Conservation (phyloP, 176 grass and related monocot genomes). For the sorghum (Sorghum bicolor) region Sorghum_bicolor_NCBIv3 NC_012871.2:74722501-74723000, state of each 20-base stretch:
- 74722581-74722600: background rate
- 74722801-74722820: conserved; percentile 62
- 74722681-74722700: background rate
- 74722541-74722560: background rate
- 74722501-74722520: background rate
- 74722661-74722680: background rate
- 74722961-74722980: conserved; percentile 65
- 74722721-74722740: conserved; percentile 41
- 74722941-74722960: conserved; percentile 83
- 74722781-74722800: conserved; percentile 53
- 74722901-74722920: conserved; percentile 50
- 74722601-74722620: too few species aligned
- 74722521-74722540: background rate
- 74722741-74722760: conserved; percentile 26
- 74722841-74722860: conserved; percentile 45
- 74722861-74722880: conserved; percentile 49
- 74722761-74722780: conserved; percentile 40
- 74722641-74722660: background rate
- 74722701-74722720: conserved; percentile 41
- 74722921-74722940: conserved; percentile 74
- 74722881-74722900: conserved; percentile 59
- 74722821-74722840: conserved; percentile 49
- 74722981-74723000: conserved; percentile 72
- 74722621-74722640: background rate
- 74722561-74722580: background rate